Conservation (phyloP, 176 grass and related monocot genomes). For the Carex scoparia region DNA sequence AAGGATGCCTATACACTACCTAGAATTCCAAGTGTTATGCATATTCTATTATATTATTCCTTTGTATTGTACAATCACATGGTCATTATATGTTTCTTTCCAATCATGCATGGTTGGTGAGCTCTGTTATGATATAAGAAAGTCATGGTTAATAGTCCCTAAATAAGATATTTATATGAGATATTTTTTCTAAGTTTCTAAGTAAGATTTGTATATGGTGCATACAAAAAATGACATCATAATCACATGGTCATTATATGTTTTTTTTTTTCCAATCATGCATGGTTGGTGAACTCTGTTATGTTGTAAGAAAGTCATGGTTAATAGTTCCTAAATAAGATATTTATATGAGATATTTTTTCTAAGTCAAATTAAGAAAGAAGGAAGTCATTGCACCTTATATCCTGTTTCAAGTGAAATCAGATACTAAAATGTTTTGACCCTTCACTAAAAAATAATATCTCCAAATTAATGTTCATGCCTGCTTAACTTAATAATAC, state of each 20-base stretch:
- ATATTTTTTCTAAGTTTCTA: no score
- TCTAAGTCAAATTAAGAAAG: no score
- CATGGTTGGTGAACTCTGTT: neutral
- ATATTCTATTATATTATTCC: neutral
- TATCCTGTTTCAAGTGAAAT: neutral
- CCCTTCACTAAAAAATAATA: neutral
- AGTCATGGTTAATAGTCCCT: neutral
- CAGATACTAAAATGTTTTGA: neutral
- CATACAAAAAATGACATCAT: neutral
- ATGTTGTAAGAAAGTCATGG: neutral
- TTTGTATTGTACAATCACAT: conserved; percentile 10
- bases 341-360: no score
- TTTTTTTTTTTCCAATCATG: neutral
- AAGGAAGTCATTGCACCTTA: no score
- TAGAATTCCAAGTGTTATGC: neutral
- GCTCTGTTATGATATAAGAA: neutral
- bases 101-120: neutral
- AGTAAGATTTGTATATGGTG: no score
- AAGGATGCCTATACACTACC: neutral
- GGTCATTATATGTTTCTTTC: neutral
- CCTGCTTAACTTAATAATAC: neutral
- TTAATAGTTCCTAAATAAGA: neutral
- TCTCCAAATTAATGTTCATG: neutral
- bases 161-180: no score
- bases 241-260: conserved; percentile 5